Evolutionary conservation across 306 rosid genomes (phyloP).

Genomic region (Acacia acuminata): DNA sequence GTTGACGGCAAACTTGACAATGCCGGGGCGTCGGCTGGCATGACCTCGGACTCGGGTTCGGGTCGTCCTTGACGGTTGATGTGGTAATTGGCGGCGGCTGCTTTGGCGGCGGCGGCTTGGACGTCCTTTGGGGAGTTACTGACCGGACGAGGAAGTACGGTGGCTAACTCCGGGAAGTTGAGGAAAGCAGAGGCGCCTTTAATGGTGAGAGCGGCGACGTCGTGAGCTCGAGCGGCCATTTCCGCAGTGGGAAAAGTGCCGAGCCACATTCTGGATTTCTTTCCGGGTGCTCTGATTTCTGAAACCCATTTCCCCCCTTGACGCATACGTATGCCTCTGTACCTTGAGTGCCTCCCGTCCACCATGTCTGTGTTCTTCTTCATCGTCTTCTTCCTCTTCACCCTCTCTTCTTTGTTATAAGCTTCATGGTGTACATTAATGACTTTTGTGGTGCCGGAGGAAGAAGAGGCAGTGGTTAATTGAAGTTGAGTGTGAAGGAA

Average conservation of each 20-base stretch:
- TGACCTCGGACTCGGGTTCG: slow-evolving; percentile 19
- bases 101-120: slow-evolving; percentile 70
- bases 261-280: slow-evolving; percentile 88
- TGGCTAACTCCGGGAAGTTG: slow-evolving; percentile 70
- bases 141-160: slow-evolving; percentile 58
- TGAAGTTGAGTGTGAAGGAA: slow-evolving; percentile 27
- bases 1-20: slow-evolving; percentile 29
- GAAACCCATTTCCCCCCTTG: slow-evolving; percentile 96
- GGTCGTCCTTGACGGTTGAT: background rate
- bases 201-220: slow-evolving; percentile 71
- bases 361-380: background rate
- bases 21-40: slow-evolving; percentile 20
- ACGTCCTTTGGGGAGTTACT: slow-evolving; percentile 61
- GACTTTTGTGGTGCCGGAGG: background rate
- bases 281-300: slow-evolving; percentile 81
- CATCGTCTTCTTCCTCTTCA: background rate
- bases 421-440: background rate
- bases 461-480: background rate
- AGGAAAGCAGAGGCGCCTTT: slow-evolving; percentile 72
- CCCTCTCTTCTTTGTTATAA: background rate
- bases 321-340: slow-evolving; percentile 85
- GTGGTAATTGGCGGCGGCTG: slow-evolving; percentile 41
- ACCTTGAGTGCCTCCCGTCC: slow-evolving; percentile 50
- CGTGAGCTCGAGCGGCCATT: slow-evolving; percentile 93
- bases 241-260: slow-evolving; percentile 75